phyloP scores from a whole-genome alignment of 2,329 filamentous ascomycete species.

The Claviceps maximensis region DNA sequence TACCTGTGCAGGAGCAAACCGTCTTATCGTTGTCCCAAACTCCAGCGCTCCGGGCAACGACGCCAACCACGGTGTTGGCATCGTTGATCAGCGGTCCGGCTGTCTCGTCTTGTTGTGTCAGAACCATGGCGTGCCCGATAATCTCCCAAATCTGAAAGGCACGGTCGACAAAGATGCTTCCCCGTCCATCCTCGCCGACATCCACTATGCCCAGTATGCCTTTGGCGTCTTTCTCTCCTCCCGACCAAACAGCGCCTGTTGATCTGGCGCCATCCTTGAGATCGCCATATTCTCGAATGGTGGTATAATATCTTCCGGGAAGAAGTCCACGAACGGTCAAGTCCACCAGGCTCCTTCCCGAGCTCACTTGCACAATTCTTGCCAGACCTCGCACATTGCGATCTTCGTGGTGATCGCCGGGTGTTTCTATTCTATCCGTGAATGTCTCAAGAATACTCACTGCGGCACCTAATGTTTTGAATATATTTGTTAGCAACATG shows the following conservation, averaged over 20 bases:
- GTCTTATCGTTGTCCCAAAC: constrained; percentile 99
- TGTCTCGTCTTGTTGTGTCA: constrained; percentile 50
- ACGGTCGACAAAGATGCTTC: constrained; percentile 68
- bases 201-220: constrained; percentile 59
- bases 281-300: constrained; percentile 74
- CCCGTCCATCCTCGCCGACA: constrained; percentile 62
- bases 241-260: constrained; percentile 71
- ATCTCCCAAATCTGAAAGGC: constrained; percentile 88
- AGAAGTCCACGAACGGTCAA: constrained; percentile 72
- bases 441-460: constrained; percentile 92
- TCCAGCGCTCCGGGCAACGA: constrained; percentile 91
- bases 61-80: constrained; percentile 74
- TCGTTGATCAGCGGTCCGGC: constrained; percentile 54
- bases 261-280: constrained; percentile 73
- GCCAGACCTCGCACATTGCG: constrained; percentile 70
- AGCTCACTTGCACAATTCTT: constrained; percentile 83
- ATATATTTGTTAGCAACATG: constrained; percentile 5
- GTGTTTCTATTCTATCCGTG: constrained; percentile 40
- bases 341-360: constrained; percentile 70
- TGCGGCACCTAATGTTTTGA: constrained; percentile 46
- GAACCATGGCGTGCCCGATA: constrained; percentile 83
- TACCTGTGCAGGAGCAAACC: constrained; percentile 93
- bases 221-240: constrained; percentile 30
- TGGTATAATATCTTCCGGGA: constrained; percentile 71
- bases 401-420: constrained; percentile 24